Conservation (phyloP, 208 protist genomes). For the Leishmania braziliensis region DNA sequence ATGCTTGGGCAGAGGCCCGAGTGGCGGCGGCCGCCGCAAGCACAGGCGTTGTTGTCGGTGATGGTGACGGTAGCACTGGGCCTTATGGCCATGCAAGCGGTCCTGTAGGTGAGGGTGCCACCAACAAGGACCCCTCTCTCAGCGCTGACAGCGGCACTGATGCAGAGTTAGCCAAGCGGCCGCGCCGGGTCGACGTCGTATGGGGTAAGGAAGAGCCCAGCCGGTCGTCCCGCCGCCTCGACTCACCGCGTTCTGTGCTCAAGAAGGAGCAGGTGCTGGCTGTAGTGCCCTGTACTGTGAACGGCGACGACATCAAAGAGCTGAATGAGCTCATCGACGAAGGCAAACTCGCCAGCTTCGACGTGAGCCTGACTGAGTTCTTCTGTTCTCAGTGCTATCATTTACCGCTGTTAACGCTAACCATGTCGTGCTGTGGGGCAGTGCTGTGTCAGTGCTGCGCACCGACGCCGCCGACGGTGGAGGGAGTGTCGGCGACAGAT, state of each 20-base stretch:
- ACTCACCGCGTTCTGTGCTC: constrained; percentile 16
- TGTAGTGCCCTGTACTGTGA: constrained; percentile 37
- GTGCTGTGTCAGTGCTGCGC: constrained; percentile 66
- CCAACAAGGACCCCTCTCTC: constrained; percentile 1
- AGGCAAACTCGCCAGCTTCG: constrained; percentile 40
- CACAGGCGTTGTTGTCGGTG: background rate
- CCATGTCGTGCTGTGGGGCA: constrained; percentile 82
- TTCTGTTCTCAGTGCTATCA: constrained; percentile 61
- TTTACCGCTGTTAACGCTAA: constrained; percentile 62
- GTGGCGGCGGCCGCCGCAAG: constrained; percentile 8
- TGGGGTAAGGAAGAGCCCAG: constrained; percentile 16
- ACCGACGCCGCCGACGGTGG: constrained; percentile 49
- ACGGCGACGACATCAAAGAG: constrained; percentile 51
- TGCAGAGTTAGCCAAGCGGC: constrained; percentile 5
- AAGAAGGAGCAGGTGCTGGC: constrained; percentile 64
- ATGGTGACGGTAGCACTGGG: background rate
- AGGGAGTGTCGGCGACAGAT: constrained; percentile 36
- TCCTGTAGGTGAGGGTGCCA: background rate
- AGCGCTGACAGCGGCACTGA: background rate
- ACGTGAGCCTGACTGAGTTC: constrained; percentile 35
- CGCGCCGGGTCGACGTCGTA: background rate
- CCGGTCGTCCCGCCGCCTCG: constrained; percentile 13
- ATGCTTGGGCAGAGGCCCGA: constrained; percentile 22
- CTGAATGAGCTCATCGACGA: constrained; percentile 67
- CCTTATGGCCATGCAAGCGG: background rate